Conservation (phyloP, 306 rosid genomes). For the Acmispon strigosus region DNA sequence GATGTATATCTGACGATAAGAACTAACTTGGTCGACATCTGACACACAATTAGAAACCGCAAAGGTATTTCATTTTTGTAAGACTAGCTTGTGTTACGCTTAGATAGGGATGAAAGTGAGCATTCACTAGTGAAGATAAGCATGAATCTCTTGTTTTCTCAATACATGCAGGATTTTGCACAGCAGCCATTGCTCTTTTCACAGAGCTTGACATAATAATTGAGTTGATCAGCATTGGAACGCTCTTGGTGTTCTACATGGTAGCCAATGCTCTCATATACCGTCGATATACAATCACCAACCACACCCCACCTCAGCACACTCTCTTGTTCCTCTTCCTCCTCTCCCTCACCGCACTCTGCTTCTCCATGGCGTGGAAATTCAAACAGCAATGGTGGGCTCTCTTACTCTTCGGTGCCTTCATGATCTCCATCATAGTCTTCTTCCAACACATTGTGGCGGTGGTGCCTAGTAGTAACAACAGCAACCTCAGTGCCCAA, state of each 20-base stretch:
- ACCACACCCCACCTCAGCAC: constrained; percentile 41
- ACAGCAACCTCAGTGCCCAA: neutral
- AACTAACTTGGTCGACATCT: too few species aligned
- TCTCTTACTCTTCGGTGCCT: constrained; percentile 40
- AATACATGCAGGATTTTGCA: constrained; percentile 59
- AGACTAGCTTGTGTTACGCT: too few species aligned
- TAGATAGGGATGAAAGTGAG: too few species aligned
- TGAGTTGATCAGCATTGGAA: constrained; percentile 66
- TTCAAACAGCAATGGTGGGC: constrained; percentile 63
- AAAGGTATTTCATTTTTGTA: too few species aligned
- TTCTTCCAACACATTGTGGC: constrained; percentile 43
- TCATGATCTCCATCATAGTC: constrained; percentile 43
- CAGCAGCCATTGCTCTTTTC: constrained; percentile 82
- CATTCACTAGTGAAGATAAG: too few species aligned
- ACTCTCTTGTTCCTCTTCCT: constrained; percentile 59
- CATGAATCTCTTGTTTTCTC: neutral
- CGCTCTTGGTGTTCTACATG: constrained; percentile 78
- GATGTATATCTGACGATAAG: too few species aligned
- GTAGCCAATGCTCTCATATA: constrained; percentile 89
- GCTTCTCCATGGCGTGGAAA: constrained; percentile 73
- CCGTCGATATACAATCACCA: constrained; percentile 53
- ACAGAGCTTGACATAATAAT: constrained; percentile 66
- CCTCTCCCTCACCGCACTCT: constrained; percentile 55
- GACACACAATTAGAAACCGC: too few species aligned
- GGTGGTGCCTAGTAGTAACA: constrained; percentile 19